These are phyloP conservation scores for Mycena citricolor DNA, from an alignment of 1,284 basidiomycete species.

Conservation along the genomic window DNA sequence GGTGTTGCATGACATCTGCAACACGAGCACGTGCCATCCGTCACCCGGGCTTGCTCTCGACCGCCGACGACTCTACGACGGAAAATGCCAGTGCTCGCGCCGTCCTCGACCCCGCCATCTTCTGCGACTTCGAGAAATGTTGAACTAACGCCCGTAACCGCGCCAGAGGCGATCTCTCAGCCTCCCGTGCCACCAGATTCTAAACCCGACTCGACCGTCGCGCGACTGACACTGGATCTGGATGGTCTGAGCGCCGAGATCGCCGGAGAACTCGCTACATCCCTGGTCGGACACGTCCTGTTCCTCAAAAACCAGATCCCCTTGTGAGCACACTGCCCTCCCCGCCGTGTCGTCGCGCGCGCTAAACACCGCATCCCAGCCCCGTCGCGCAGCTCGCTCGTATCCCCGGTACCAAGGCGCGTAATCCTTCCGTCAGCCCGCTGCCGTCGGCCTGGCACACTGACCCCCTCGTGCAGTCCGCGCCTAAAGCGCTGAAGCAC, in stretches of 20 bases:
- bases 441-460: no score
- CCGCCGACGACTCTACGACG: no score
- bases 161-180: no score
- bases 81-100: no score
- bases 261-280: slow-evolving; percentile 59
- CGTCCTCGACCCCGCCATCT: no score
- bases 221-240: slow-evolving; percentile 48
- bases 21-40: no score
- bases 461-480: slow-evolving; percentile 36
- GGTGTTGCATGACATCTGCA: no score
- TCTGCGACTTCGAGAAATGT: no score
- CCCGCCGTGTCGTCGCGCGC: background rate
- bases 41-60: no score
- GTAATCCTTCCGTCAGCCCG: no score
- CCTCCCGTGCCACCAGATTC: no score
- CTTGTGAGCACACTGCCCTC: slow-evolving; percentile 48
- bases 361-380: slow-evolving; percentile 35
- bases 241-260: slow-evolving; percentile 52
- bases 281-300: slow-evolving; percentile 63
- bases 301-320: slow-evolving; percentile 77
- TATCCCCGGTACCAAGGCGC: slow-evolving; percentile 39
- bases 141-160: no score
- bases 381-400: slow-evolving; percentile 56
- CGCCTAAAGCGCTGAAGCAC: slow-evolving; percentile 52
- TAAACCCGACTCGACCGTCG: slow-evolving; percentile 15